A percentile compares a stretch with the other conserved stretches of the same genome.
phyloP scores from a whole-genome alignment of 176 grass and related monocot species.

The Hsuehochloa calcarea region DNA sequence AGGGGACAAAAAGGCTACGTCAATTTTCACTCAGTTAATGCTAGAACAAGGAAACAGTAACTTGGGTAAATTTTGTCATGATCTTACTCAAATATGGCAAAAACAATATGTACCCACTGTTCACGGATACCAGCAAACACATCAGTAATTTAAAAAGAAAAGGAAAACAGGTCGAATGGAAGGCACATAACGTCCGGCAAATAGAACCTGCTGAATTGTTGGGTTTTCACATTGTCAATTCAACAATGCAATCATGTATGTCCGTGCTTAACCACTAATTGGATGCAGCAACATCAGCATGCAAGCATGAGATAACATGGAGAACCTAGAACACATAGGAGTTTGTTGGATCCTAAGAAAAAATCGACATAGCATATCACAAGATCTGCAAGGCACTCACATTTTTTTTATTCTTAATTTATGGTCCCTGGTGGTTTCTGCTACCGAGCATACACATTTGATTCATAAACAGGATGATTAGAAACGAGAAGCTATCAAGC shows the following conservation, averaged over 20 bases:
- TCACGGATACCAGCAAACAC: background rate
- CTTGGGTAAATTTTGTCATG: background rate
- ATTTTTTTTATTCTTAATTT: background rate
- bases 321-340: background rate
- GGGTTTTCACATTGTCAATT: conserved; percentile 15
- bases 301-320: background rate
- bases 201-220: background rate
- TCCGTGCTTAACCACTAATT: background rate
- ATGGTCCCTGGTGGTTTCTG: background rate
- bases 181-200: background rate
- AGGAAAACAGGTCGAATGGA: background rate
- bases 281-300: background rate
- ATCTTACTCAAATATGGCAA: conserved; percentile 17
- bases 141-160: conserved; percentile 1
- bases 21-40: background rate
- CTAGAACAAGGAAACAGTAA: background rate
- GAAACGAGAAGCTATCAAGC: background rate
- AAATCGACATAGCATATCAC: background rate
- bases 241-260: background rate
- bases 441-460: background rate
- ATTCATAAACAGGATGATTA: background rate
- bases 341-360: background rate
- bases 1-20: background rate
- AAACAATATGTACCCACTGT: conserved; percentile 11
- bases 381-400: background rate